Conservation (phyloP, 2,329 filamentous ascomycete species). For the Claviceps sp. region DNA sequence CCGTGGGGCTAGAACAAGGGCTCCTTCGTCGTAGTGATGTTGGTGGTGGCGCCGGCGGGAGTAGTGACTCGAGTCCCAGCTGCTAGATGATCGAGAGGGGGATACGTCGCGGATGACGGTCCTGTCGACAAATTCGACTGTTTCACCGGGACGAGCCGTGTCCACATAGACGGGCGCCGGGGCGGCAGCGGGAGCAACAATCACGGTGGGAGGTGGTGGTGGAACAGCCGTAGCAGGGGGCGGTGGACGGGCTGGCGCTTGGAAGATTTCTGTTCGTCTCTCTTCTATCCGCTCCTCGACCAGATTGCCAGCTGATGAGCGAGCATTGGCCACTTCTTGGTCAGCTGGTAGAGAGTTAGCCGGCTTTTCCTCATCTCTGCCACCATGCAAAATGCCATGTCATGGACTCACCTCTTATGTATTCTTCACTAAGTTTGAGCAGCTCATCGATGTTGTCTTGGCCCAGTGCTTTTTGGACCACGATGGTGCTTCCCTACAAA, state of each 20-base stretch:
- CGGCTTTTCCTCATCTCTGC: neutral
- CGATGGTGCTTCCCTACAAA: conserved; percentile 58
- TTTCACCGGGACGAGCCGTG: conserved; percentile 18
- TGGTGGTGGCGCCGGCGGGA: conserved; percentile 18
- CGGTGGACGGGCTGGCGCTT: conserved; percentile 8
- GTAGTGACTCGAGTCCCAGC: conserved; percentile 17
- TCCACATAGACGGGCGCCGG: conserved; percentile 20
- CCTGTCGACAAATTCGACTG: conserved; percentile 29
- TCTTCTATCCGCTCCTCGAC: conserved; percentile 35
- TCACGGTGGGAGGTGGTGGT: neutral
- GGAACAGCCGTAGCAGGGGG: conserved; percentile 9
- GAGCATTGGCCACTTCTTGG: conserved; percentile 28
- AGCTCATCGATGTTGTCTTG: conserved; percentile 88
- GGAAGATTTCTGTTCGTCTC: conserved; percentile 2
- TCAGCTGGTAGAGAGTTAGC: conserved; percentile 22
- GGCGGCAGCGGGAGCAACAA: conserved; percentile 16
- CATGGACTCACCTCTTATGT: conserved; percentile 39
- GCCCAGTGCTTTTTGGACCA: conserved; percentile 72
- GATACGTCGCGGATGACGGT: conserved; percentile 37
- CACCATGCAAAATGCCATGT: neutral
- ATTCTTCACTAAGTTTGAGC: conserved; percentile 68
- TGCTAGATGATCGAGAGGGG: conserved; percentile 27
- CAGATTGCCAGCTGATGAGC: conserved; percentile 32
- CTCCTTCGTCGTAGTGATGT: conserved; percentile 14
- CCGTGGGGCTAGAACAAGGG: conserved; percentile 26